Evolutionary conservation across 768 basidiomycete species (phyloP), one percentile per base, ranked within the genome.

Genomic region (Gloeopeniophorella convolvens): DNA sequence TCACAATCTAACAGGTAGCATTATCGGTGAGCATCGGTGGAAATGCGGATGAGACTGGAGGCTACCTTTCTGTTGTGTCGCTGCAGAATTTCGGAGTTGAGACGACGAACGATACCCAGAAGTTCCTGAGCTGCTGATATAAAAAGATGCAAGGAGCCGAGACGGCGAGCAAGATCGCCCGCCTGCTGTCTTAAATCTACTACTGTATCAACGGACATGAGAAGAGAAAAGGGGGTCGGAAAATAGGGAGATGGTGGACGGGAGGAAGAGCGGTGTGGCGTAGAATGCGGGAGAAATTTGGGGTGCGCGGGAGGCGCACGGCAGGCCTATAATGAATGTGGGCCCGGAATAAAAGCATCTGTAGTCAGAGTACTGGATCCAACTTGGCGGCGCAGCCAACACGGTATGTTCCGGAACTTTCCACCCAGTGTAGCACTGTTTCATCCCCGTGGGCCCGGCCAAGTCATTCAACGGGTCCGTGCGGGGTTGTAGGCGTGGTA

Each of bases 31-130:
- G 30, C 20, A 42, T 45, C 34, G 9, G 37, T 15, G 37, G 18
- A 13, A 28, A 46, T n/a, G 32, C 26, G n/a, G 32, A 35, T 18
- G 12, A 20, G 26, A 36, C 33, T 41, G 18, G 37, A 42, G 20
- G 47, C 50, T 44, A 59, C 58, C 58, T 59, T 59, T 46, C 41
- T 54, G 21, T 39, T 45, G 6, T 59, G 58, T 41, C 39, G 50
- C 9, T 42, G 33, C 10, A 57, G 33, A 47, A 51, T 49, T 46
- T 56, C 55, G 26, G 43, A 45, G n/a, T 26, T 48, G 28, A 57
- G 45, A 46, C 18, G 42, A 21, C 40, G 48, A 16, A 54, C 32
- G 40, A 47, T 54, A 33, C 50, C 40, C 21, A 59, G 34, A 12
- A 59, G 58, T 35, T 59, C 56, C 40, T 48, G 50, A 15, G 56